Percentiles rank a stretch among this genome's conserved stretches.
Evolutionary conservation across 352 stramenopile genomes (phyloP).

Genomic region (Thalassiosira livingstoniorum): DNA sequence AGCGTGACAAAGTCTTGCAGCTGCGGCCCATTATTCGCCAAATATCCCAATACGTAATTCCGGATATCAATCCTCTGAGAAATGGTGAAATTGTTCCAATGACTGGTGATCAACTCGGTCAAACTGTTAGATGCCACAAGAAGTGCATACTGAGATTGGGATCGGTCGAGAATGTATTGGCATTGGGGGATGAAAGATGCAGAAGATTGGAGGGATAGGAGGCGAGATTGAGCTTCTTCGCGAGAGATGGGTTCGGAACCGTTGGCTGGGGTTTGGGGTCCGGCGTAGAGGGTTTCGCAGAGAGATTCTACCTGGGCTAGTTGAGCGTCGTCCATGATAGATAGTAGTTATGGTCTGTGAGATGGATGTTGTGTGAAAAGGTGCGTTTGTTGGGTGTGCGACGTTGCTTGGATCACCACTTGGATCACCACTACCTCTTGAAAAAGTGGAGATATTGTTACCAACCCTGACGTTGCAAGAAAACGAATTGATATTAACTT

Average conservation of each 20-base stretch:
- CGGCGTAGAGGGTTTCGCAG: slow-evolving; percentile 88
- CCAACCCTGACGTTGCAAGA: too few relatives aligned
- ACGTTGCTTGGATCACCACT: too few relatives aligned
- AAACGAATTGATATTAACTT: too few relatives aligned
- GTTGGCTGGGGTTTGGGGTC: slow-evolving; percentile 61
- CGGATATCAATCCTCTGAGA: slow-evolving; percentile 87
- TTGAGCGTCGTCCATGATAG: slow-evolving; percentile 85
- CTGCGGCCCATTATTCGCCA: slow-evolving; percentile 94
- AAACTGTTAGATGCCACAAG: slow-evolving; percentile 96
- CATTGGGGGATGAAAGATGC: slow-evolving; percentile 98
- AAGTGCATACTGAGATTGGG: slow-evolving; percentile 93
- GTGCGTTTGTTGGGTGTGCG: too few relatives aligned
- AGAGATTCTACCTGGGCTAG: slow-evolving; percentile 88
- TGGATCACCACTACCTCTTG: too few relatives aligned
- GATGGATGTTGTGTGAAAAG: too few relatives aligned
- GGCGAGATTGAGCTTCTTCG: slow-evolving; percentile 81
- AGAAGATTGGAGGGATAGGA: slow-evolving; percentile 87
- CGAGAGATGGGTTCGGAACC: slow-evolving; percentile 72
- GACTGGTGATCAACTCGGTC: slow-evolving; percentile 96
- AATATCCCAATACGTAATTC: slow-evolving; percentile 97
- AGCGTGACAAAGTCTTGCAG: slow-evolving; percentile 95
- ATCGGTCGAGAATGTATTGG: slow-evolving; percentile 98
- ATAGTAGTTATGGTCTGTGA: too few relatives aligned
- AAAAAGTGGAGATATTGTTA: too few relatives aligned
- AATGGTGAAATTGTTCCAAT: slow-evolving; percentile 96